A percentile compares a stretch with the other conserved stretches of the same genome.
Evolutionary conservation across 2,329 filamentous ascomycete genomes (phyloP).

Genomic region (Monilinia vaccinii-corymbosi): DNA sequence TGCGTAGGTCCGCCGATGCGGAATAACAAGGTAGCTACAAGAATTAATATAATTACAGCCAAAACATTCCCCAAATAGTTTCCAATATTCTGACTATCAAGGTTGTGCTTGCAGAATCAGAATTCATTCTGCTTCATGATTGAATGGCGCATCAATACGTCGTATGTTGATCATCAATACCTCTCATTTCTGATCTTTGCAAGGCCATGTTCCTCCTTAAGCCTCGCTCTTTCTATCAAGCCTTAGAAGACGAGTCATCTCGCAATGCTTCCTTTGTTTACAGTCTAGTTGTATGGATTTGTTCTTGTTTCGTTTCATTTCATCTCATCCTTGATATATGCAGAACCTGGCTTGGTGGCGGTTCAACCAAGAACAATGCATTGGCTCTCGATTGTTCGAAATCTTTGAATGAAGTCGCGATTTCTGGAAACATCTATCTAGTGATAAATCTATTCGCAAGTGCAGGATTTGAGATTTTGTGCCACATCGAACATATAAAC

Average conservation of each 20-base stretch:
- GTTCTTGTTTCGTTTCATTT: not conserved
- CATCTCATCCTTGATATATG: not conserved
- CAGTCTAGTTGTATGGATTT: not conserved
- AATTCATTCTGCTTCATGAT: not conserved
- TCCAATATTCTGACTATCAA: not conserved
- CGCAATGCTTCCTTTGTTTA: not conserved
- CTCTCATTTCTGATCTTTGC: not conserved
- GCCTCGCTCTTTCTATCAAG: not conserved
- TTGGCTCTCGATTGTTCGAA: slow-evolving; percentile 1
- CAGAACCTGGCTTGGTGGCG: not conserved
- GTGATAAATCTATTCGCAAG: not conserved
- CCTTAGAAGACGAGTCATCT: not conserved
- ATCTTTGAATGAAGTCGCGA: not conserved
- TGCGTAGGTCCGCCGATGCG: not conserved
- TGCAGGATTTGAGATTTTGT: not conserved
- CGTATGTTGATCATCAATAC: not conserved
- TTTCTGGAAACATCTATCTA: not conserved
- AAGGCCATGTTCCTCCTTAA: not conserved
- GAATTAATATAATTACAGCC: not conserved
- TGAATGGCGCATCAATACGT: not conserved
- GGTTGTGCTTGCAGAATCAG: not conserved
- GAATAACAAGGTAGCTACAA: not conserved
- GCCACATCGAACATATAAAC: not conserved
- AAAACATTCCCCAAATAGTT: not conserved
- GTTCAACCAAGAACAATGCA: not conserved